phyloP scores from a whole-genome alignment of 805 yeast genomes.

The Monosporozyma servazzii region DNA sequence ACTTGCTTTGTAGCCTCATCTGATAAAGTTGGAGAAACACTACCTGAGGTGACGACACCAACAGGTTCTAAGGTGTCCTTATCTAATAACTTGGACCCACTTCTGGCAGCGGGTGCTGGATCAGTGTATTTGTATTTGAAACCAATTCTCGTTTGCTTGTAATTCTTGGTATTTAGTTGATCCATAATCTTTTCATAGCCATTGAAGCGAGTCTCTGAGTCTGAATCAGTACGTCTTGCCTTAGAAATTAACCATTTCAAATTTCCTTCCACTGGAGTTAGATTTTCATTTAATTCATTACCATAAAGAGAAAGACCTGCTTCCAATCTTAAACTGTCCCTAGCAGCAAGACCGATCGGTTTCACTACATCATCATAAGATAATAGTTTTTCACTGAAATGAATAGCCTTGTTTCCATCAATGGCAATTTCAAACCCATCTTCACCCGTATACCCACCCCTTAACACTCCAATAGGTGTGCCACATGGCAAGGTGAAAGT shows the following conservation, averaged over 20 bases:
- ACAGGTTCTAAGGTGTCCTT: constrained; percentile 48
- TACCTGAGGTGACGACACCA: constrained; percentile 47
- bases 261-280: constrained; percentile 83
- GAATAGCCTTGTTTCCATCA: constrained; percentile 47
- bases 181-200: constrained; percentile 62
- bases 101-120: constrained; percentile 96
- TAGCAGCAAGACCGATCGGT: constrained; percentile 96
- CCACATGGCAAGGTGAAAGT: constrained; percentile 31
- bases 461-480: constrained; percentile 61
- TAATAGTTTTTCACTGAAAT: constrained; percentile 53
- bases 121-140: constrained; percentile 53
- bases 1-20: constrained; percentile 22
- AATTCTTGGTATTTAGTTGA: constrained; percentile 60
- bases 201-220: constrained; percentile 46
- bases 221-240: constrained; percentile 45
- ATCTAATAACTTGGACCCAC: constrained; percentile 55
- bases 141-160: constrained; percentile 63
- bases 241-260: constrained; percentile 87
- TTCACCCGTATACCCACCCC: constrained; percentile 98
- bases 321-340: constrained; percentile 90
- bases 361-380: constrained; percentile 47
- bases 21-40: constrained; percentile 58
- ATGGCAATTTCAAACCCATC: constrained; percentile 94
- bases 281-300: constrained; percentile 70
- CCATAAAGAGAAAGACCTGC: constrained; percentile 99